These are phyloP conservation scores for Thalassiosira ordinaria DNA, from an alignment of 352 stramenopile species.

Conservation along the genomic window DNA sequence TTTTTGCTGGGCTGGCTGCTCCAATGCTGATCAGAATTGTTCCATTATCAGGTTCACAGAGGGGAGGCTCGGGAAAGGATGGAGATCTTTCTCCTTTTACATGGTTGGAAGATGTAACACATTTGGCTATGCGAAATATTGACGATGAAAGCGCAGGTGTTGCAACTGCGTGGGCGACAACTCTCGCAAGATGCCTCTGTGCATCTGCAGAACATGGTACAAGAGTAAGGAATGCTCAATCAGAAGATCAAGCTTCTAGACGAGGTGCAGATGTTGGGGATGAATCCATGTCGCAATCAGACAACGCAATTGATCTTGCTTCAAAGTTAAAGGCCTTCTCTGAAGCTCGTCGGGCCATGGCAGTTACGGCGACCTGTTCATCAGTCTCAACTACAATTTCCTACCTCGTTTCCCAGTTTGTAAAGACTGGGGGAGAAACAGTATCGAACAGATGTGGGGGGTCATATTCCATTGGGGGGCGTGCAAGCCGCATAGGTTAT, in stretches of 20 bases:
- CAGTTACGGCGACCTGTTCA: slow-evolving; percentile 53
- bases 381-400: slow-evolving; percentile 62
- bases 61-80: slow-evolving; percentile 26
- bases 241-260: slow-evolving; percentile 56
- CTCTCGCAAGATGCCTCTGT: slow-evolving; percentile 76
- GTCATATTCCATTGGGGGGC: slow-evolving; percentile 73
- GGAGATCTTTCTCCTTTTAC: slow-evolving; percentile 35
- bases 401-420: slow-evolving; percentile 78
- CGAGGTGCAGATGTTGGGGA: slow-evolving; percentile 60
- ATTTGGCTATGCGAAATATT: slow-evolving; percentile 78
- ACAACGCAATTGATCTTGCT: slow-evolving; percentile 59
- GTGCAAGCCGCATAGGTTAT: slow-evolving; percentile 74
- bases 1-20: slow-evolving; percentile 64
- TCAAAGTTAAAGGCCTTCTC: slow-evolving; percentile 67
- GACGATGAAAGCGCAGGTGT: slow-evolving; percentile 81
- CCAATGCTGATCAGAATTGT: slow-evolving; percentile 68
- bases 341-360: slow-evolving; percentile 49
- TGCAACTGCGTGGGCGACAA: slow-evolving; percentile 65
- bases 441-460: slow-evolving; percentile 68
- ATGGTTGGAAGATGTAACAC: slow-evolving; percentile 77
- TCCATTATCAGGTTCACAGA: slow-evolving; percentile 23
- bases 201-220: slow-evolving; percentile 69
- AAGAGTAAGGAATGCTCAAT: slow-evolving; percentile 46
- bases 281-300: slow-evolving; percentile 24
- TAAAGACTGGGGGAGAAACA: slow-evolving; percentile 81